A percentile compares a stretch with the other conserved stretches of the same genome.
Conservation (phyloP, 495 filamentous ascomycete genomes). For the Parmelia sp. region DNA sequence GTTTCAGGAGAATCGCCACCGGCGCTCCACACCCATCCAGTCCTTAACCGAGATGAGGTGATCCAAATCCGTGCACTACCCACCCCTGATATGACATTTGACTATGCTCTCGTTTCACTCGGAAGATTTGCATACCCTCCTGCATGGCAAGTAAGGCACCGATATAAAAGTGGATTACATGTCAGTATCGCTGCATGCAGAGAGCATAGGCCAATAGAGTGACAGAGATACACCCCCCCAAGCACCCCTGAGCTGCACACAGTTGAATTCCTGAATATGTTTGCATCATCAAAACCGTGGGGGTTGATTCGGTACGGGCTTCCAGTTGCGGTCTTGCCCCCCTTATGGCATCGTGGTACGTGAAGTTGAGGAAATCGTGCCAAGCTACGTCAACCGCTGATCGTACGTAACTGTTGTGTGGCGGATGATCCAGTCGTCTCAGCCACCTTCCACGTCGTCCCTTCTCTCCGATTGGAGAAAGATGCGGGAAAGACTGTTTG, state of each 20-base stretch:
- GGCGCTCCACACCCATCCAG: not conserved
- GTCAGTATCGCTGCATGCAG: not conserved
- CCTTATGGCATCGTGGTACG: no score
- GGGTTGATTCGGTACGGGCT: not conserved
- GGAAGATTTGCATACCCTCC: not conserved
- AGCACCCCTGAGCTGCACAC: not conserved
- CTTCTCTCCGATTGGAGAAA: not conserved
- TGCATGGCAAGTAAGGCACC: not conserved
- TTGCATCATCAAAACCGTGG: not conserved
- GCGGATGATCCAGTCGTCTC: not conserved
- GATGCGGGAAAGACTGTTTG: not conserved
- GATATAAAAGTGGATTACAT: not conserved
- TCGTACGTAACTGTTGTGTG: not conserved
- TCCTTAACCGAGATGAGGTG: slow-evolving; percentile 13
- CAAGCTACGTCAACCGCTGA: not conserved
- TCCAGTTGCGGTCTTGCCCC: not conserved
- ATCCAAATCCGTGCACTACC: slow-evolving; percentile 1
- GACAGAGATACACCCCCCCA: not conserved
- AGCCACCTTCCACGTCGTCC: not conserved
- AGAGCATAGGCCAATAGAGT: not conserved
- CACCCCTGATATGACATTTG: no score
- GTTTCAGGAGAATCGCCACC: not conserved
- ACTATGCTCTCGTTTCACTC: not conserved
- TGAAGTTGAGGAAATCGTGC: not conserved
- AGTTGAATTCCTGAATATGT: not conserved